Percentiles rank a stretch among this genome's conserved stretches.
Evolutionary conservation across 2,329 filamentous ascomycete species (phyloP).

Genomic region (Macrophomina pseudophaseolina): DNA sequence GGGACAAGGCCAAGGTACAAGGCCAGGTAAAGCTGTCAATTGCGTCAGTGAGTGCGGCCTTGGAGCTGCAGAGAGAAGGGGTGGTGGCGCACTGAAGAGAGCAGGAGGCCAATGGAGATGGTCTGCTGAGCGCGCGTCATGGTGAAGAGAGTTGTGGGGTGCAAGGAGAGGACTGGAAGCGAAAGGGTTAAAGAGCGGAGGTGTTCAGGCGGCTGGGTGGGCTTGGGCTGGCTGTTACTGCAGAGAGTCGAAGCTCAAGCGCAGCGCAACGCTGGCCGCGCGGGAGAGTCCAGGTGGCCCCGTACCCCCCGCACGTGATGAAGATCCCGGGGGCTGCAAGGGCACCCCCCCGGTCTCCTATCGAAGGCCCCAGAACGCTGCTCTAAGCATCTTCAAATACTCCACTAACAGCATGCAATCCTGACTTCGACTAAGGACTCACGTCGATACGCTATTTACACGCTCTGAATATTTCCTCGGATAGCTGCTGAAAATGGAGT

Average conservation of each 20-base stretch:
- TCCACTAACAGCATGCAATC: neutral
- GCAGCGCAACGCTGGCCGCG: neutral
- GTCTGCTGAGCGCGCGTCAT: constrained; percentile 97
- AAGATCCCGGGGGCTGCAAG: neutral
- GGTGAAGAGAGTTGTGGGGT: constrained; percentile 12
- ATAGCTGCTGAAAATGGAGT: constrained; percentile 4
- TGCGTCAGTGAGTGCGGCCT: constrained; percentile 1
- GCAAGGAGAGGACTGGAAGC: constrained; percentile 1
- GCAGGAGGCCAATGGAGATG: constrained; percentile 82
- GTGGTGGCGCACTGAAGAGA: constrained; percentile 74
- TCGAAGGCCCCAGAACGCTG: constrained; percentile 21
- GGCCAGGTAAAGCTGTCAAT: constrained; percentile 78
- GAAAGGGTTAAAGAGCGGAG: constrained; percentile 21
- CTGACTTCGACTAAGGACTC: neutral
- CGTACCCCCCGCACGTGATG: neutral
- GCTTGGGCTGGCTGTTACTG: neutral
- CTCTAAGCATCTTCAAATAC: neutral
- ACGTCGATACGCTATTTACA: neutral
- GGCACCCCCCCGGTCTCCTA: constrained; percentile 12
- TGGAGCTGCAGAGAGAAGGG: constrained; percentile 21
- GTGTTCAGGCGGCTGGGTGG: neutral
- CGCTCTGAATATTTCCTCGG: neutral
- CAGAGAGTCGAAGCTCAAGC: constrained; percentile 5
- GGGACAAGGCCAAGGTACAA: constrained; percentile 84
- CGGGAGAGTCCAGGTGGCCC: constrained; percentile 16